Base-by-base conservation (phyloP, 2,329 filamentous ascomycete genomes). In the Verruconis gallopava region DNA sequence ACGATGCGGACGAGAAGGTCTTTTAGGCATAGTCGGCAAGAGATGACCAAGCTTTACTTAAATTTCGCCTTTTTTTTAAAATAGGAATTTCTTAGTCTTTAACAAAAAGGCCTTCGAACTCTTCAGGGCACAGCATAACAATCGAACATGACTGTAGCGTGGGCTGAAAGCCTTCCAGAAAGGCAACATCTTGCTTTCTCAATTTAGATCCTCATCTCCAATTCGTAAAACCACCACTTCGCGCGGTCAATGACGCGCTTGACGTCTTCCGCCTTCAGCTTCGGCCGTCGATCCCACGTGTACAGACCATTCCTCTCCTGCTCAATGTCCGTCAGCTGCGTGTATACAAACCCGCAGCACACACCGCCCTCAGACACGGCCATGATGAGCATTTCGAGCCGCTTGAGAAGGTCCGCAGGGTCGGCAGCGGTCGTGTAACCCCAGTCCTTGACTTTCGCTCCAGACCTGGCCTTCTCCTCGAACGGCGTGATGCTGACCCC, bases 261-360 rank as follows among this genome's bases (percentile, higher is more conserved):
- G 19, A 81, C 69, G 47, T 68, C 68, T 1, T 52, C 55, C 0
- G 71, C 62, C n/a, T 73, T 68, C 33, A 81, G 60, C 59, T 81
- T 81, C 46, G 70, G 37, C 49, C 66, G 63, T 1, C 78, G 66
- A 46, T 79, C 70, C 47, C 71, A 78, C 0, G 75, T 71, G 49
- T 79, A 81, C 18, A 81, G 51, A 0, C 77, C 78, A 49, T 82
- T 81, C 25, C 75, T 73, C 51, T 81, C 78, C 50, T 81, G 77
- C 56, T 81, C 77, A 40, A 81, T 76, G 51, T 68, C 65, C 21
- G 61, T 61, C 32, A 25, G 17, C 47, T 81, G 77, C 2, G 78
- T 81, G 50, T 77, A 81, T 1, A 81, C 77, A 51, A 81, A 69
- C 0, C 75, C 75, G 49, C 72, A 77, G 35, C 71, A 67, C 49